These are phyloP conservation scores for Piper longum DNA, from an alignment of 164 flowering plant genomes.

Conservation along the genomic window DNA sequence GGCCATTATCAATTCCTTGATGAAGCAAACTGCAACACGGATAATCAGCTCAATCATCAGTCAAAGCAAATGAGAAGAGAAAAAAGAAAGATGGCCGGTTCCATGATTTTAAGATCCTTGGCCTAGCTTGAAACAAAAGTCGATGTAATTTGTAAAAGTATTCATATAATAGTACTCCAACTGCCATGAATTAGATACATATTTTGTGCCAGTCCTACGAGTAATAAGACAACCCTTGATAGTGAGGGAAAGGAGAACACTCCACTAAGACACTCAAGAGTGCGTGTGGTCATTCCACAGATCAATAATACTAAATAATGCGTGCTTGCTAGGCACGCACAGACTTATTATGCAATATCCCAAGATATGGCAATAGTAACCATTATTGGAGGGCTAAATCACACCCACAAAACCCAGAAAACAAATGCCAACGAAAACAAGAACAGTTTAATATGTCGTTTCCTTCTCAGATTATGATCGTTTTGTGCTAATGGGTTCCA, in stretches of 20 bases:
- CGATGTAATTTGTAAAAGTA: too few relatives aligned
- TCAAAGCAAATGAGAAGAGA: too few relatives aligned
- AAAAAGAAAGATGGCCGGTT: too few relatives aligned
- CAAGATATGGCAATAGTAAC: neutral
- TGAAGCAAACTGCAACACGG: neutral
- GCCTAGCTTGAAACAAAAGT: too few relatives aligned
- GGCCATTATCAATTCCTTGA: neutral
- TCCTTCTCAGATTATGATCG: too few relatives aligned
- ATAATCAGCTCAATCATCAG: too few relatives aligned
- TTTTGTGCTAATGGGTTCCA: neutral
- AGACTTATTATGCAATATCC: neutral
- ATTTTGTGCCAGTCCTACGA: too few relatives aligned
- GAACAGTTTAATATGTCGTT: too few relatives aligned
- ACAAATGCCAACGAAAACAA: too few relatives aligned
- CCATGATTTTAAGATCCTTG: too few relatives aligned
- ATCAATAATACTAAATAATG: neutral
- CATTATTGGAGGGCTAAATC: neutral
- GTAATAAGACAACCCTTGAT: neutral
- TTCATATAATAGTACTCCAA: too few relatives aligned
- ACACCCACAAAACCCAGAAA: neutral
- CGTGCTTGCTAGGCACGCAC: neutral
- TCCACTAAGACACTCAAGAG: neutral
- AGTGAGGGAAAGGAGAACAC: neutral
- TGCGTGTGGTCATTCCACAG: neutral
- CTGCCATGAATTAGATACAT: too few relatives aligned